Evolutionary conservation across 768 basidiomycete genomes (phyloP).

Genomic region (Goffeauzyma gilvescens): DNA sequence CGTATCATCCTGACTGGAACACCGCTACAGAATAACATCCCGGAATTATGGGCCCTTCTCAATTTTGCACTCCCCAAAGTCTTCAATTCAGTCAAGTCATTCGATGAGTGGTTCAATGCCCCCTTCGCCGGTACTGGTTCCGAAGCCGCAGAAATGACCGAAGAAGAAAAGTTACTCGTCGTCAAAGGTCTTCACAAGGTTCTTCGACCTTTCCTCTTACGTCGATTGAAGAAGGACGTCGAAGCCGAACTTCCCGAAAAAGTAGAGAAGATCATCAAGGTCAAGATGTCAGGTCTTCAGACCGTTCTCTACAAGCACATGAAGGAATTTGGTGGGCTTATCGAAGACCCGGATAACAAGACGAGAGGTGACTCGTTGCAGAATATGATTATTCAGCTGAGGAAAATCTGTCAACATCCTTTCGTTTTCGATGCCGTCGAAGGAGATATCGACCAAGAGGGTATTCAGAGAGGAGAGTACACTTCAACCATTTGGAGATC

Average conservation of each 20-base stretch:
- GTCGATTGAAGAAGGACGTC: conserved; percentile 87
- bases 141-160: conserved; percentile 96
- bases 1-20: conserved; percentile 90
- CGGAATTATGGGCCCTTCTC: conserved; percentile 36
- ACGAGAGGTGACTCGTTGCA: conserved; percentile 27
- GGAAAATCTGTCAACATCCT: conserved; percentile 96
- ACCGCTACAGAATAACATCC: conserved; percentile 49
- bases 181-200: conserved; percentile 94
- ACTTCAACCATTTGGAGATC: conserved; percentile 68
- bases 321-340: conserved; percentile 84
- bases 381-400: conserved; percentile 91
- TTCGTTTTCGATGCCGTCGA: conserved; percentile 92
- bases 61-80: conserved; percentile 54
- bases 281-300: conserved; percentile 82
- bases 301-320: conserved; percentile 87
- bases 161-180: conserved; percentile 96
- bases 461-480: conserved; percentile 33
- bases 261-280: conserved; percentile 93
- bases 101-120: conserved; percentile 99
- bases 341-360: conserved; percentile 38
- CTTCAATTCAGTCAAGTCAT: conserved; percentile 97
- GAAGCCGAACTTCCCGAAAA: conserved; percentile 90
- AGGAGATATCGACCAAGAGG: conserved; percentile 61
- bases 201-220: conserved; percentile 76
- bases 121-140: conserved; percentile 91